Evolutionary conservation across 148 eudicot genomes (phyloP).

Genomic region (Amaranthus palmeri): DNA sequence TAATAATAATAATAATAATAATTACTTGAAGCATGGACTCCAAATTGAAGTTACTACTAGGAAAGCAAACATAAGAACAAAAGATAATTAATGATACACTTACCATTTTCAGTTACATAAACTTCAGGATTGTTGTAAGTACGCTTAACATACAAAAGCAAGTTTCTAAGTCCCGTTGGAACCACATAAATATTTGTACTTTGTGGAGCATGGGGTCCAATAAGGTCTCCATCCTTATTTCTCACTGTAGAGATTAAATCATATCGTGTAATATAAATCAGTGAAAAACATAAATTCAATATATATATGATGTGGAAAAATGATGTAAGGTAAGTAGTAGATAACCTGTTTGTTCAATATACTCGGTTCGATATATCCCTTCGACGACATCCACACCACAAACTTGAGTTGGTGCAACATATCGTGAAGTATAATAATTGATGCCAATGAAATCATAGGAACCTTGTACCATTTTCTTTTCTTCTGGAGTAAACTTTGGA

Average conservation of each 20-base stretch:
- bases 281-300: no score
- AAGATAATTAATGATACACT: not conserved
- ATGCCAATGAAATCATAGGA: conserved; percentile 22
- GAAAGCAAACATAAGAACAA: no score
- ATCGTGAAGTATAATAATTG: conserved; percentile 15
- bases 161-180: not conserved
- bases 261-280: no score
- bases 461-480: conserved; percentile 6
- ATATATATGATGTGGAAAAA: no score
- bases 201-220: not conserved
- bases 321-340: no score
- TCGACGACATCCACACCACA: not conserved
- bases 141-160: not conserved
- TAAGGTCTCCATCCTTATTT: not conserved
- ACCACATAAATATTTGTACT: not conserved
- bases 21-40: no score
- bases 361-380: not conserved
- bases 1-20: no score
- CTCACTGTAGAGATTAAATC: not conserved
- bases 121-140: not conserved
- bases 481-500: conserved; percentile 10
- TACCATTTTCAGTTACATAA: not conserved
- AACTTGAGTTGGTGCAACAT: not conserved
- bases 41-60: no score
- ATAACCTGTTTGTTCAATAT: not conserved